A percentile compares a stretch with the other conserved stretches of the same genome.
Evolutionary conservation across 2,329 filamentous ascomycete species (phyloP).

Genomic region (Alternaria solani): DNA sequence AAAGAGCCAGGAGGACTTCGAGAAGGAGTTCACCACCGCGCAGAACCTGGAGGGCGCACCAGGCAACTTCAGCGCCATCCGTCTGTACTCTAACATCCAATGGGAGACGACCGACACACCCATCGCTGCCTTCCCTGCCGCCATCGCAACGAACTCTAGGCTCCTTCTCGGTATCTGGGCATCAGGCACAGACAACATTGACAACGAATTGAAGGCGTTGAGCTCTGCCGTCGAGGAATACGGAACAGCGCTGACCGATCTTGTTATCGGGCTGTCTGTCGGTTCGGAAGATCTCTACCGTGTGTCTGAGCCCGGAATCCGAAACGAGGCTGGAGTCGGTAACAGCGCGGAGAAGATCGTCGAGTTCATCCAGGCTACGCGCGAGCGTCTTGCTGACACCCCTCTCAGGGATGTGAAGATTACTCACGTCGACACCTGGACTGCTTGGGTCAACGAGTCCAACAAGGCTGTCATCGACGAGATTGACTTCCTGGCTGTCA

Average conservation of each 20-base stretch:
- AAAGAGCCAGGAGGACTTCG: slow-evolving; percentile 71
- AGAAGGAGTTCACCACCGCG: slow-evolving; percentile 72
- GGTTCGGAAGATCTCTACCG: slow-evolving; percentile 69
- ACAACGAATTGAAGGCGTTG: slow-evolving; percentile 47
- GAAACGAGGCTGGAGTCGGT: slow-evolving; percentile 69
- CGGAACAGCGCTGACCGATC: slow-evolving; percentile 61
- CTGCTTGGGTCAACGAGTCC: slow-evolving; percentile 45
- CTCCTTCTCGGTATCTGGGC: slow-evolving; percentile 51
- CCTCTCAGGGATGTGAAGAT: slow-evolving; percentile 61
- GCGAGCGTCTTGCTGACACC: slow-evolving; percentile 66
- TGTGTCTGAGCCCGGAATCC: slow-evolving; percentile 69
- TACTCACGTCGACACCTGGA: slow-evolving; percentile 52
- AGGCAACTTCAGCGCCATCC: slow-evolving; percentile 71
- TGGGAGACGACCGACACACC: slow-evolving; percentile 68
- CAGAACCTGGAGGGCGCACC: slow-evolving; percentile 69
- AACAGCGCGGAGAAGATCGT: slow-evolving; percentile 68
- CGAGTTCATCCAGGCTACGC: slow-evolving; percentile 60
- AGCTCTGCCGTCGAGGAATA: slow-evolving; percentile 43
- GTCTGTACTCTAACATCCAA: slow-evolving; percentile 78
- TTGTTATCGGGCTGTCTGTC: slow-evolving; percentile 49
- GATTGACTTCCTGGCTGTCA: slow-evolving; percentile 49
- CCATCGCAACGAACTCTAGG: slow-evolving; percentile 46
- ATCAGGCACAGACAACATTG: slow-evolving; percentile 62
- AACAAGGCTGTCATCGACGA: slow-evolving; percentile 48
- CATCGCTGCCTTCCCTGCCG: slow-evolving; percentile 60